Base-by-base conservation (phyloP, 345 rosid species). In the Punica granatum region DNA sequence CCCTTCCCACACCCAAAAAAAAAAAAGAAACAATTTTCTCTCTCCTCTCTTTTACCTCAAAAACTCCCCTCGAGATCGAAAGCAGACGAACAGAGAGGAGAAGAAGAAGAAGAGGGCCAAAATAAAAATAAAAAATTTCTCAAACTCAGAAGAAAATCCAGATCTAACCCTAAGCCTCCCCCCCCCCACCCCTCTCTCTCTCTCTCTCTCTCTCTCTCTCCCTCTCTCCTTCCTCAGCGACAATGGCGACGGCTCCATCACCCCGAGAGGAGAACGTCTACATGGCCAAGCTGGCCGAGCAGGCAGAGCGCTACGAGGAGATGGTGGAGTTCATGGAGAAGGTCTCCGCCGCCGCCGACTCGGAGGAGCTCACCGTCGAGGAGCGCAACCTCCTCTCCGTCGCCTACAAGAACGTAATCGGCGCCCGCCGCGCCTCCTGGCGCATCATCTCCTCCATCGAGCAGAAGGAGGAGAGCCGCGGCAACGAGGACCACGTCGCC, bases 311-410 rank as follows among this genome's bases (percentile, higher is more conserved):
- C 34, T 89, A 92, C 76, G 94, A 92, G 77, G 98, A 92, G 70
- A 92, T 92, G 98, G 98, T 92, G 10, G 92, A 87, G 76, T 92
- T 79, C 82, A 92, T 87, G 96, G 96, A 92, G 78, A 87, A 87
- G 69, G 94, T 92, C 60, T 80, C 94, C 3, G 77, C 83, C 60
- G 54, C 89, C 36, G 81, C 66, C 6, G 86, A 82, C 25, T 68
- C 74, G 60, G 93, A 86, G 44, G 98, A 87, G 71, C 92, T 92
- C 68, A 79, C 85, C 64, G 85, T 92, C 5, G 96, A 92, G 78
- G 96, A 92, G 76, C 73, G 98, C 14, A 92, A 90, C 80, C 98
- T 92, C 68, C 97, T 92, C 70, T 92, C 97, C 30, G 97, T 92
- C 7, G 97, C 98, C 30, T 92, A 92, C 83, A 92, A 92, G 79